phyloP scores from a whole-genome alignment of 306 rosid species.

The Dryas alaskensis region DNA sequence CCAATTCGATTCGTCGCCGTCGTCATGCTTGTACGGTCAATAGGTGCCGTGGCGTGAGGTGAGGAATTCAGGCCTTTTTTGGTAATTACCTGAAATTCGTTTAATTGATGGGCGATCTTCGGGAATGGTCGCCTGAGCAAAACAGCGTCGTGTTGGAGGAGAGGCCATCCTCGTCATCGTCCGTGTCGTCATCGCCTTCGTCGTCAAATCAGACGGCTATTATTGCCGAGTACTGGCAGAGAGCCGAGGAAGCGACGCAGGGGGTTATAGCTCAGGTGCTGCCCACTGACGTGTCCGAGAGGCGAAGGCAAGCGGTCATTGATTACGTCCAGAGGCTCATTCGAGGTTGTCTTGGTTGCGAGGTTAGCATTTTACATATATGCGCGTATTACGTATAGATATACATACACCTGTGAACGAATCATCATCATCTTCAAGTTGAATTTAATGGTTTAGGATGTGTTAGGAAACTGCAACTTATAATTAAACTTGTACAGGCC shows the following conservation, averaged over 20 bases:
- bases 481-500: too few species aligned
- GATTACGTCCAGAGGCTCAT: slow-evolving; percentile 47
- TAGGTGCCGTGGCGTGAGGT: slow-evolving; percentile 9
- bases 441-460: not conserved
- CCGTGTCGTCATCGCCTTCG: slow-evolving; percentile 21
- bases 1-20: not conserved
- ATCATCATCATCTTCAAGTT: not conserved
- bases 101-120: slow-evolving; percentile 49
- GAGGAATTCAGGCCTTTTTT: not conserved
- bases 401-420: not conserved
- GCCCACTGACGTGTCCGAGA: slow-evolving; percentile 46
- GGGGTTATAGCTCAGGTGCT: slow-evolving; percentile 47
- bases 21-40: slow-evolving; percentile 25
- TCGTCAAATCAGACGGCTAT: slow-evolving; percentile 22
- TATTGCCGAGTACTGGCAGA: slow-evolving; percentile 34
- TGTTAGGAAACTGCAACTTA: not conserved
- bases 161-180: slow-evolving; percentile 28
- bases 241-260: slow-evolving; percentile 47
- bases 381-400: not conserved
- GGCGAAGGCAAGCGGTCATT: slow-evolving; percentile 42
- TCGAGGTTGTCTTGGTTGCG: slow-evolving; percentile 25
- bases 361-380: slow-evolving; percentile 30
- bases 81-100: slow-evolving; percentile 2
- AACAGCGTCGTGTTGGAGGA: slow-evolving; percentile 32
- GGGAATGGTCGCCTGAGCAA: slow-evolving; percentile 39